Base-by-base conservation (phyloP, 2,329 filamentous ascomycete species). In the Clonostachys rhizophaga region DNA sequence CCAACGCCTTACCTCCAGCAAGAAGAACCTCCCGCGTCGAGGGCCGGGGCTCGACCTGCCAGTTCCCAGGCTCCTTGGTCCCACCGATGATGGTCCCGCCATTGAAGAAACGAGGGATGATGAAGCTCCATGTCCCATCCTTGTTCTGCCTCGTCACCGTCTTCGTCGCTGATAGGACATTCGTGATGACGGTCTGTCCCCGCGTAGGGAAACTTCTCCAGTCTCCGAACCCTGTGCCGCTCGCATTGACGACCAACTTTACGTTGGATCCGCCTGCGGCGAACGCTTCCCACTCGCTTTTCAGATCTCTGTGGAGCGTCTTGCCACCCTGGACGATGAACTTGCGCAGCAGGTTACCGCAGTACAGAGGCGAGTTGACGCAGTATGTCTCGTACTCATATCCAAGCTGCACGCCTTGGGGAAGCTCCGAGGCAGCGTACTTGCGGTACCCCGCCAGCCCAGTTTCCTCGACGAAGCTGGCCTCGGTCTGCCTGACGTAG, bases 81-180 rank as follows among this genome's bases (percentile, higher is more conserved):
- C 82, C 82, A 12, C 83, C 83, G 34, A 86, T 76, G 40, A 86
- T 69, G 1, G 83, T 86, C 3, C 83, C 83, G 5, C 82, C 82
- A 30, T 76, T 67, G 24, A 80, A 74, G 41, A 75, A 76, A 3
- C 83, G 74, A 3, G 83, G 81, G 30, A 86, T 77, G 45, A 75
- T 74, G 54, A 86, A 85, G 3, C 73, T 72, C 79, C 80, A 84
- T 12, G 68, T 71, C 3, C 83, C 83, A 57, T 86, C 81, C 1
- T 70, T 69, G 55, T 81, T 78, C 53, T 87, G 81, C 24, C 77
- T 71, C 4, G 84, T 87, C 17, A 87, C 68, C 0, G 64, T 67
- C 34, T 59, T 62, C 0, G 60, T 59, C 1, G 61, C 62, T 4
- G 59, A 56, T 2, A 55, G 43, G 11, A 72, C 60, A 20, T 70